These are phyloP conservation scores for Guadua angustifolia DNA, from an alignment of 176 grass and related monocot species.

Conservation along the genomic window DNA sequence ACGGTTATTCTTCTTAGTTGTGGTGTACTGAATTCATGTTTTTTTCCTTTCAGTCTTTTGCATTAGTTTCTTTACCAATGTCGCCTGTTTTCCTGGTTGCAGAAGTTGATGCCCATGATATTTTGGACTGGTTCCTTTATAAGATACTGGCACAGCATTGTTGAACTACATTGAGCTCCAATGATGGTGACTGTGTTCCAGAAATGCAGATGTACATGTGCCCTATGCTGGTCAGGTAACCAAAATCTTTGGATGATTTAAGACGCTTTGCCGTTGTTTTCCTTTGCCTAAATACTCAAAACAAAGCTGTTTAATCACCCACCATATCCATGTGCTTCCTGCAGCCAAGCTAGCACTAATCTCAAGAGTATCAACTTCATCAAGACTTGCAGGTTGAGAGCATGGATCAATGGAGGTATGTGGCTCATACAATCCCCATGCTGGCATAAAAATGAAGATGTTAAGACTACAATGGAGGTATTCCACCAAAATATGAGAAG, in stretches of 20 bases:
- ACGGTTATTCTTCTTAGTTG: background rate
- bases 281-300: background rate
- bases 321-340: background rate
- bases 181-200: background rate
- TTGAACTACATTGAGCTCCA: background rate
- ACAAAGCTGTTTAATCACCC: background rate
- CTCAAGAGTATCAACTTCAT: background rate
- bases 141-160: background rate
- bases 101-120: slow-evolving; percentile 2
- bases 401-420: background rate
- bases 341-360: background rate
- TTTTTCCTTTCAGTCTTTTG: background rate
- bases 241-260: background rate
- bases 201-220: background rate
- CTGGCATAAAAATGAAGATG: background rate
- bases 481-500: background rate
- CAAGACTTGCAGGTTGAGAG: background rate
- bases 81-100: background rate
- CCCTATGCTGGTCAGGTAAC: background rate
- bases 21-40: background rate
- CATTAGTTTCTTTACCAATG: background rate
- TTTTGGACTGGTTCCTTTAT: background rate
- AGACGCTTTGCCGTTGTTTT: background rate
- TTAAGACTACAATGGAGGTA: background rate
- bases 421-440: background rate